These are phyloP conservation scores for Rhinocladiella similis DNA, from an alignment of 2,329 filamentous ascomycete genomes.

Conservation along the genomic window DNA sequence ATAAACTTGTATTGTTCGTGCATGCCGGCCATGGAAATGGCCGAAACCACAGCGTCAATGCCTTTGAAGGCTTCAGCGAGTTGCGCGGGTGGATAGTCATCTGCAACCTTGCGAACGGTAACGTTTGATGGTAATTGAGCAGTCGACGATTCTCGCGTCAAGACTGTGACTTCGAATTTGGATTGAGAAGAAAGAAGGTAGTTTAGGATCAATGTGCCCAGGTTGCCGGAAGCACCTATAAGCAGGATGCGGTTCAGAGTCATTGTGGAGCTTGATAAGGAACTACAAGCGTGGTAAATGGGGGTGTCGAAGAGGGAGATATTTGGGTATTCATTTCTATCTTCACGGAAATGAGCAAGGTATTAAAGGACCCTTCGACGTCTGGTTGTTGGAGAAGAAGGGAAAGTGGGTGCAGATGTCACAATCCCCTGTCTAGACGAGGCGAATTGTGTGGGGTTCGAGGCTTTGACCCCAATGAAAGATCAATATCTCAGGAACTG, in stretches of 20 bases:
- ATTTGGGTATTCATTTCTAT: background rate
- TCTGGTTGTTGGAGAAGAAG: background rate
- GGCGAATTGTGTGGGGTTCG: background rate
- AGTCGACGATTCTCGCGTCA: slow-evolving; percentile 19
- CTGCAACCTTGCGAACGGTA: slow-evolving; percentile 12
- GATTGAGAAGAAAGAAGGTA: slow-evolving; percentile 16
- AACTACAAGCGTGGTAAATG: background rate
- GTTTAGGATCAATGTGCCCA: slow-evolving; percentile 20
- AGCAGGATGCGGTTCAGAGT: slow-evolving; percentile 15
- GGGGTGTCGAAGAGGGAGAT: background rate
- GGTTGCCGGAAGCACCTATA: slow-evolving; percentile 23
- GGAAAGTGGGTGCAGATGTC: too few relatives aligned
- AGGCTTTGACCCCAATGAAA: background rate
- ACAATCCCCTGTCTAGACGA: background rate
- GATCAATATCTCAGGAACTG: background rate
- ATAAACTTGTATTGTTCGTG: slow-evolving; percentile 39
- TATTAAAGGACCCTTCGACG: background rate
- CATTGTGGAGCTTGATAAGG: slow-evolving; percentile 1
- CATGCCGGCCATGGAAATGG: slow-evolving; percentile 23
- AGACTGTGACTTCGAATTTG: slow-evolving; percentile 16
- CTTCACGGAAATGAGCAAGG: background rate
- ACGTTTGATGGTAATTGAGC: slow-evolving; percentile 12
- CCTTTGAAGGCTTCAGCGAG: slow-evolving; percentile 18
- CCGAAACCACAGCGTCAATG: slow-evolving; percentile 22
- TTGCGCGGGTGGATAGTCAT: slow-evolving; percentile 19